Percentiles rank a stretch among this genome's conserved stretches.
Conservation (phyloP, 129 eudicot genomes). For the Escallonia rubra region DNA sequence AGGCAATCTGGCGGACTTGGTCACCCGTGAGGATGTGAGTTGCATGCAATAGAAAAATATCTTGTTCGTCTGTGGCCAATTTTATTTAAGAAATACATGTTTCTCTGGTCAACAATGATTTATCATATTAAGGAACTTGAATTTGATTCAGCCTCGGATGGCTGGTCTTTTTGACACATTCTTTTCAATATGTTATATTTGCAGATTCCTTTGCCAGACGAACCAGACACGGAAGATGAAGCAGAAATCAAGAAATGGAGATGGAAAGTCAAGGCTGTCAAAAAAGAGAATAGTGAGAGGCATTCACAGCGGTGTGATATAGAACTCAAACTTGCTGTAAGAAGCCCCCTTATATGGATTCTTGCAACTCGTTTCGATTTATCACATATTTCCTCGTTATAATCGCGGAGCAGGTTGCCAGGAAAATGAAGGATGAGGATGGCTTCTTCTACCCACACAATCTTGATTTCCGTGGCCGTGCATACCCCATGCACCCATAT, state of each 20-base stretch:
- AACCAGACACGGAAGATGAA: constrained; percentile 86
- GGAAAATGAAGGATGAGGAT: constrained; percentile 94
- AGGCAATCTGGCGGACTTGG: constrained; percentile 82
- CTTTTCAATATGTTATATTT: background rate
- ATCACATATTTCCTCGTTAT: constrained; percentile 13
- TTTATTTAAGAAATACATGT: background rate
- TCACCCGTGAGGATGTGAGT: constrained; percentile 90
- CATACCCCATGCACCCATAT: constrained; percentile 98
- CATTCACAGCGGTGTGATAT: constrained; percentile 93
- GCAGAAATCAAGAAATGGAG: constrained; percentile 76
- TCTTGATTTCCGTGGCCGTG: constrained; percentile 98
- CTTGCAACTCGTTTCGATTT: background rate
- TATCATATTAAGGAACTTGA: background rate
- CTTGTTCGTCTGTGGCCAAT: background rate
- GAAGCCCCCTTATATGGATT: constrained; percentile 28
- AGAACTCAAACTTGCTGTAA: constrained; percentile 91
- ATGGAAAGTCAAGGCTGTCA: constrained; percentile 72
- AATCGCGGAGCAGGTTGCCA: constrained; percentile 62
- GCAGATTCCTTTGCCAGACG: constrained; percentile 73
- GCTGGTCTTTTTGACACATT: background rate
- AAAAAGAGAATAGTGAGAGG: constrained; percentile 76
- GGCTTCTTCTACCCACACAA: constrained; percentile 95
- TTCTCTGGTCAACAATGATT: background rate
- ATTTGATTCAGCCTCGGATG: background rate
- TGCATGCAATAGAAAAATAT: background rate